Conservation (phyloP, 768 basidiomycete species). For the Podaxis mareebaensis region DNA sequence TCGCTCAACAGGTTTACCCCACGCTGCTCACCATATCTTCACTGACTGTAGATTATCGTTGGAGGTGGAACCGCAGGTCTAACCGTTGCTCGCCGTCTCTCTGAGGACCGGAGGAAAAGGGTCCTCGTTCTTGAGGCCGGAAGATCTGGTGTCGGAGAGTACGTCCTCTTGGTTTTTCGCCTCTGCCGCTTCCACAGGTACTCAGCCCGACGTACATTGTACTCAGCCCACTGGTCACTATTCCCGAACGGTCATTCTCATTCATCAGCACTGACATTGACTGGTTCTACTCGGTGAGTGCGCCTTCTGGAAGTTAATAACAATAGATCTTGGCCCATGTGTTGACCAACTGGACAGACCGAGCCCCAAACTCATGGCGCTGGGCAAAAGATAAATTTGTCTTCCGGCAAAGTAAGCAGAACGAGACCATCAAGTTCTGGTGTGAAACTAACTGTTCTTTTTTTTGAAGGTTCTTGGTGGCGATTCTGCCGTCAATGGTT, state of each 20-base stretch:
- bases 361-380: slow-evolving; percentile 44
- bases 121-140: slow-evolving; percentile 47
- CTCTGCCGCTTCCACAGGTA: slow-evolving; percentile 2
- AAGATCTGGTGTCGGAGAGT: slow-evolving; percentile 44
- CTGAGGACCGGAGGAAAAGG: slow-evolving; percentile 32
- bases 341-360: slow-evolving; percentile 28
- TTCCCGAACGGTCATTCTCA: slow-evolving; percentile 27
- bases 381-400: slow-evolving; percentile 50
- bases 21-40: background rate
- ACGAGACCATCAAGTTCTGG: background rate
- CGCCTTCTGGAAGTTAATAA: slow-evolving; percentile 11
- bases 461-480: slow-evolving; percentile 60
- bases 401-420: slow-evolving; percentile 54
- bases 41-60: slow-evolving; percentile 27
- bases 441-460: background rate
- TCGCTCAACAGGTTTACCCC: background rate
- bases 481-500: slow-evolving; percentile 67
- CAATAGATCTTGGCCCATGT: background rate
- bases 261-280: slow-evolving; percentile 51
- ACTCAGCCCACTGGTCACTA: slow-evolving; percentile 44
- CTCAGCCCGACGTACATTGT: slow-evolving; percentile 45
- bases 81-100: slow-evolving; percentile 36
- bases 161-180: slow-evolving; percentile 17
- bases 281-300: slow-evolving; percentile 44
- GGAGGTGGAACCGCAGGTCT: slow-evolving; percentile 40